Evolutionary conservation across 345 rosid species (phyloP).

Genomic region (Abelmoschus esculentus): DNA sequence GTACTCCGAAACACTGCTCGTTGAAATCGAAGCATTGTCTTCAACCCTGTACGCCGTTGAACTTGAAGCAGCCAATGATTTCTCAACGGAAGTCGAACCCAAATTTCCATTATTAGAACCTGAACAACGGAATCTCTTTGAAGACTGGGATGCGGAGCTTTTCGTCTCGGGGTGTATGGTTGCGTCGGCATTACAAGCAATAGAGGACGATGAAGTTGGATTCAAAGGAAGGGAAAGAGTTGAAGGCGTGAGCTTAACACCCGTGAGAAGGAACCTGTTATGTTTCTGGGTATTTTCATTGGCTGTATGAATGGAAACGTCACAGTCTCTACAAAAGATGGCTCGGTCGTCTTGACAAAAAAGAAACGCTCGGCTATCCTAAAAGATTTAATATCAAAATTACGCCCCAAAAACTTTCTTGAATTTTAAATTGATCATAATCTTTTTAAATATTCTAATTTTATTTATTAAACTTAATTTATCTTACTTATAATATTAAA

Average conservation of each 20-base stretch:
- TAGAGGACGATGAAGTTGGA: constrained; percentile 28
- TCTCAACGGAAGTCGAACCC: constrained; percentile 27
- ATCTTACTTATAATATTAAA: too few species aligned
- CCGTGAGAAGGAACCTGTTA: constrained; percentile 74
- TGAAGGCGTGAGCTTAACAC: constrained; percentile 43
- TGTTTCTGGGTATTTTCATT: constrained; percentile 67
- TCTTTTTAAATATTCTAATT: too few species aligned
- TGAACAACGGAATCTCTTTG: constrained; percentile 20
- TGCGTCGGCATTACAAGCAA: neutral
- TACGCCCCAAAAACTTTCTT: too few species aligned
- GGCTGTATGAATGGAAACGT: constrained; percentile 54
- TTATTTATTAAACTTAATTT: too few species aligned
- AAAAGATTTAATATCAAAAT: neutral
- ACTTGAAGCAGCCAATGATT: neutral
- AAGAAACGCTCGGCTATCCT: constrained; percentile 60
- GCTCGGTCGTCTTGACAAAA: constrained; percentile 89
- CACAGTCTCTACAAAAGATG: constrained; percentile 80
- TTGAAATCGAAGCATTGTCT: constrained; percentile 27
- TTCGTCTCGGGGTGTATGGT: constrained; percentile 12
- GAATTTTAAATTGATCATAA: too few species aligned
- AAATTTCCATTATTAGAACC: constrained; percentile 21
- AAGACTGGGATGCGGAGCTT: constrained; percentile 2
- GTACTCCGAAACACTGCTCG: constrained; percentile 63
- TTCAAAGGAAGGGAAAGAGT: constrained; percentile 25
- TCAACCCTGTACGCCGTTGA: constrained; percentile 15